Conservation (phyloP, 202 grass and related monocot genomes). For the Setaria viridis region DNA sequence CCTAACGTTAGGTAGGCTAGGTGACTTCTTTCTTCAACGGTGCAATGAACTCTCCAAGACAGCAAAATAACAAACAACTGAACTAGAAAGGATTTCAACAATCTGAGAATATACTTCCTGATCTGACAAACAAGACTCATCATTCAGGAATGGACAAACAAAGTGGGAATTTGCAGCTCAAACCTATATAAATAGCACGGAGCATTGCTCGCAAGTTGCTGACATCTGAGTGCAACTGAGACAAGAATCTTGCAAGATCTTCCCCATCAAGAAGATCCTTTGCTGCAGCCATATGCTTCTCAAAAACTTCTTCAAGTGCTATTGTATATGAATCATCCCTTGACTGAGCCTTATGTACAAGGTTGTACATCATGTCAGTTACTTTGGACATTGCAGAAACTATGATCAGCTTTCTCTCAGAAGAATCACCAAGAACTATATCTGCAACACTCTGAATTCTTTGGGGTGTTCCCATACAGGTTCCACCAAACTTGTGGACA, state of each 20-base stretch:
- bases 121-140: slow-evolving; percentile 11
- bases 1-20: not conserved
- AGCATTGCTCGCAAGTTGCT: slow-evolving; percentile 96
- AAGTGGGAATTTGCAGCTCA: slow-evolving; percentile 37
- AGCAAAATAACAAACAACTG: not conserved
- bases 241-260: slow-evolving; percentile 88
- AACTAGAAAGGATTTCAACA: slow-evolving; percentile 19
- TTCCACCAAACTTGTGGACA: slow-evolving; percentile 98
- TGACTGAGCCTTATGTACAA: slow-evolving; percentile 88
- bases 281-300: slow-evolving; percentile 88
- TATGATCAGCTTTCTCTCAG: slow-evolving; percentile 85
- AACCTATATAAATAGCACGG: slow-evolving; percentile 95
- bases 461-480: slow-evolving; percentile 91
- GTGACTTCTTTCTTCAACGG: not conserved
- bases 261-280: slow-evolving; percentile 91
- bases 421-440: slow-evolving; percentile 81
- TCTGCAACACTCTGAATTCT: slow-evolving; percentile 97
- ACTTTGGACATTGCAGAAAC: slow-evolving; percentile 99
- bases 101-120: slow-evolving; percentile 14
- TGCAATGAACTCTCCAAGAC: slow-evolving; percentile 3
- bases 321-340: slow-evolving; percentile 84
- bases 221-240: slow-evolving; percentile 77
- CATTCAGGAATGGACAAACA: slow-evolving; percentile 32
- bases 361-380: slow-evolving; percentile 95
- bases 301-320: slow-evolving; percentile 78